Evolutionary conservation across 352 stramenopile species (phyloP), one percentile per base, ranked within the genome.

Genomic region (Phytophthora tubulina): DNA sequence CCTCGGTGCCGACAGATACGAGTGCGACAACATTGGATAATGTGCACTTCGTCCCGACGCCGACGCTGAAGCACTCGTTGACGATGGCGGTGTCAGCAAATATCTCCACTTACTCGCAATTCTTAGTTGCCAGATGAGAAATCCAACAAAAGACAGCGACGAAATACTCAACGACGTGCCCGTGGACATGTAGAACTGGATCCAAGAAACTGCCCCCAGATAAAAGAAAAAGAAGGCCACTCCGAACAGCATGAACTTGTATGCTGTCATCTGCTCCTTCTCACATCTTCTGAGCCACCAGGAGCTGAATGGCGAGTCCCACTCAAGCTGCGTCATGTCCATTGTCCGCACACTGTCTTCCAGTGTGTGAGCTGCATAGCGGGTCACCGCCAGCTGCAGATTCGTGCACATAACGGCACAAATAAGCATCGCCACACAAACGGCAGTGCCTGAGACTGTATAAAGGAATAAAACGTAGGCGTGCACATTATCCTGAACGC

Each of bases 31-130:
- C 11, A 21, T 7, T 45, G 63, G 67, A 9, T 32, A 36, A 2
- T 41, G 44, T 32, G 39, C 57, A 49, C 46, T 73, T 35, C 9
- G 57, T 49, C 15, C 58, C 10, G 51, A 57, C n/a, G 33, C 42
- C 6, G 69, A 67, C 31, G 27, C 51, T 21, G 49, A 73, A 9
- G 54, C 42, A 52, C 48, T 59, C 6, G 15, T 11, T 45, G 62
- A 67, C n/a, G 63, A 58, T 35, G 82, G 83, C 4, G 83, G 83
- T 39, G 77, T 73, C 11, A 93, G 72, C 55, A 95, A 73, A 59
- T 95, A 95, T 3, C 87, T 74, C 87, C 87, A 95, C 49, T 86
- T 85, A 62, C 84, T 92, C 17, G 82, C 85, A 67, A 93, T 84
- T 35, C 84, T 79, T 13, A 95, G 67, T 69, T 95, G 85, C 84